phyloP scores from a whole-genome alignment of 2,329 filamentous ascomycete genomes.

The Chaetomium globosum region DNA sequence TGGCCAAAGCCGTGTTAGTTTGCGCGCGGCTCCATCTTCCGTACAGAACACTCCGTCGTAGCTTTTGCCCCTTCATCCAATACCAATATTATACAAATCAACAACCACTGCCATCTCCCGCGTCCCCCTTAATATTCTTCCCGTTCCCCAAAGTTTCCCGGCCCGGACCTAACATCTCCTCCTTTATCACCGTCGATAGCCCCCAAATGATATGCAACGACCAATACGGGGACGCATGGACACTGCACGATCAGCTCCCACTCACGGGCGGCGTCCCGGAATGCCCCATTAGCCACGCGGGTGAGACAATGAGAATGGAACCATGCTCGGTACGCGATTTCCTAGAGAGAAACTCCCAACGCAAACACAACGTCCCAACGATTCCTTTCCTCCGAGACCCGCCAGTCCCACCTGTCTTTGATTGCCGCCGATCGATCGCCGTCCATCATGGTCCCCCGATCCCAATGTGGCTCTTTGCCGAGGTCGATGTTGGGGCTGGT shows the following conservation, averaged over 20 bases:
- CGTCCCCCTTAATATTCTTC: background rate
- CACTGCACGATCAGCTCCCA: background rate
- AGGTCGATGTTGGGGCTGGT: background rate
- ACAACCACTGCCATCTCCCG: background rate
- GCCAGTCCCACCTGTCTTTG: conserved; percentile 7
- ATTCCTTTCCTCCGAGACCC: background rate
- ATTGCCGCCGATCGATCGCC: conserved; percentile 3
- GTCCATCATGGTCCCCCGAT: background rate
- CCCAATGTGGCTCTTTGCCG: conserved; percentile 7
- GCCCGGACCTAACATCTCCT: background rate
- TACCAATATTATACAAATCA: background rate
- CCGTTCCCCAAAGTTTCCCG: background rate
- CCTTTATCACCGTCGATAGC: background rate
- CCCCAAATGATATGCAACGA: background rate
- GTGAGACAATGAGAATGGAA: conserved; percentile 3
- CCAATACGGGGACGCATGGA: background rate
- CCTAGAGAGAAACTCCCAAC: background rate
- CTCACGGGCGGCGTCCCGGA: background rate
- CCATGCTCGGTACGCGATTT: background rate
- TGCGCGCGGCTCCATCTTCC: background rate
- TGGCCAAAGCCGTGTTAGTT: background rate
- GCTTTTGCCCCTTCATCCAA: background rate
- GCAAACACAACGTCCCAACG: background rate
- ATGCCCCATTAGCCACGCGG: conserved; percentile 1
- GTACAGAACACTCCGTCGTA: background rate